Base-by-base conservation (phyloP, 73 alveolate genomes). In the Diophrys appendiculata region DNA sequence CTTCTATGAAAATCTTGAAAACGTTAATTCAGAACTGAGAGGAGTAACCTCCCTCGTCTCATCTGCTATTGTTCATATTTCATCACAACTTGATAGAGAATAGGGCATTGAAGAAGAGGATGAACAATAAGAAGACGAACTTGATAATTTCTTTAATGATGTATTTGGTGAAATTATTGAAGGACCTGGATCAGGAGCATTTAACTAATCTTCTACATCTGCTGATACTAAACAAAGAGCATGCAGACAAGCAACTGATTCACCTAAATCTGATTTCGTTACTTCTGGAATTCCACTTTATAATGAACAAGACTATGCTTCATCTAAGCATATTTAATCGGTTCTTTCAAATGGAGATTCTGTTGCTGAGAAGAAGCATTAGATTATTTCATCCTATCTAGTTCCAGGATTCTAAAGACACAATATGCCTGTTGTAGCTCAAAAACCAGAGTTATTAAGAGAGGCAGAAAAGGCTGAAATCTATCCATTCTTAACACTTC, bases 371-470 rank as follows among this genome's bases (percentile, higher is more conserved):
- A 25, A 72, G 72, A 28, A 53, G 83, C 73, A 22, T 60, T 8
- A 60, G 30, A 60, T 60, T 22, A 14, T 60, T 11, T 14, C 5
- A 25, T 22, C 13, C 30, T 52, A 22, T 60, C 82, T 77, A 25
- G 78, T 88, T 31, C 99, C 99, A 11, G 99, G 99, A 0, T 29
- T 90, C 29, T 83, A 82, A 68, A 86, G 99, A 77, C 73, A 84
- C 54, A 27, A 77, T 28, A 92, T 94, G 99, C 99, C 99, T 24
- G 88, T 86, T 53, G 88, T 83, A 23, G 94, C 97, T 68, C 84
- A 86, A 56, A 92, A 92, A 56, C 76, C 96, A 31, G 81, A 86
- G 29, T 81, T 88, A 1, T 43, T 78, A 26, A 86, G 99, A 90
- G 89, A 94, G 32, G 93, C 94, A 18, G 92, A 83, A 65, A 77